Base-by-base conservation (phyloP, 306 rosid genomes). In the Amphicarpaea edgeworthii region DNA sequence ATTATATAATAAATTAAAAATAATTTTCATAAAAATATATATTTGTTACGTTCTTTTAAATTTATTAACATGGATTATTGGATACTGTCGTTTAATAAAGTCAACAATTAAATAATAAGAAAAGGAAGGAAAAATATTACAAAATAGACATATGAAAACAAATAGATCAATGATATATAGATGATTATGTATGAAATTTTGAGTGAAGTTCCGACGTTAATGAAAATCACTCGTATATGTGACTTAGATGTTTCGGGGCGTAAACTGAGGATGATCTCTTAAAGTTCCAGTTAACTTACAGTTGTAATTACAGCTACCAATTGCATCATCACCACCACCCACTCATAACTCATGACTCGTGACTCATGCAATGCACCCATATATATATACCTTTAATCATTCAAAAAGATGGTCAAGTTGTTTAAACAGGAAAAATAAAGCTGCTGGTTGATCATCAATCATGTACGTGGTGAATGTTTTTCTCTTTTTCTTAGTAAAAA, bases 291-390 rank as follows among this genome's bases (percentile, higher is more conserved):
- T 21, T 16, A 62, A 62, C 2, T 17, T 63, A 14, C 69, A 63
- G 69, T 63, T 63, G 70, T 63, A 43, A 45, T 21, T 38, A 41
- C 71, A 43, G 66, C 70, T 63, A 21, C 37, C 42, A 59, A 38
- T 38, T 9, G 26, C 16, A 23, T 57, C 73, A 66, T 43, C 37
- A 42, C 38, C 37, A 42, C 38, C 72, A 21, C 0, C 51, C n/a
- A 68, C 7, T 46, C n/a, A n/a, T n/a, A n/a, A n/a, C n/a, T n/a
- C n/a, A n/a, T n/a, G n/a, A n/a, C n/a, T n/a, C n/a, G n/a, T n/a
- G n/a, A n/a, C n/a, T n/a, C 73, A 68, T 68, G 73, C 73, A 68
- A 24, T 21, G 43, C 40, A 8, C 46, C 37, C 59, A 28, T 15
- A 30, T 30, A 28, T 15, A 30, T 30, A 26, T 26, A 26, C 23